Conservation (phyloP, 2,329 filamentous ascomycete species). For the Dactylellina haptotyla region DNA sequence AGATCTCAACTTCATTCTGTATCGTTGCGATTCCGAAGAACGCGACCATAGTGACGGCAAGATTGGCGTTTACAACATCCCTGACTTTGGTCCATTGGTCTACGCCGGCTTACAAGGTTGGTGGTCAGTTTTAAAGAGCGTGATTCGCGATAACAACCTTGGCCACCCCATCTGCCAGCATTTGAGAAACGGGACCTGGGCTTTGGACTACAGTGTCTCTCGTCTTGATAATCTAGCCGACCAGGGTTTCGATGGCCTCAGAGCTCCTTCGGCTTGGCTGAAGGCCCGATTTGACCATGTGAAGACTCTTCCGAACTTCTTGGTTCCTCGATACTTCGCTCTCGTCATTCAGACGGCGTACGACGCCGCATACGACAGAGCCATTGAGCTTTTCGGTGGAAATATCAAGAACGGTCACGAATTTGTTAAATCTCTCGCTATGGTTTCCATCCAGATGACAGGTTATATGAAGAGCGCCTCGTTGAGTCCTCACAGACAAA, state of each 20-base stretch:
- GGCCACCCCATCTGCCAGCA: constrained; percentile 94
- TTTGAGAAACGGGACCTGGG: constrained; percentile 89
- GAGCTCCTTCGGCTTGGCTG: constrained; percentile 78
- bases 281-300: constrained; percentile 86
- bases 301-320: constrained; percentile 83
- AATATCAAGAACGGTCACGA: constrained; percentile 83
- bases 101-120: constrained; percentile 98
- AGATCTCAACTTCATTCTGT: constrained; percentile 91
- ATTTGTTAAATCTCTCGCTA: constrained; percentile 86
- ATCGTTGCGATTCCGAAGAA: constrained; percentile 90
- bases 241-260: constrained; percentile 73
- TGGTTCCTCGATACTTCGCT: constrained; percentile 92
- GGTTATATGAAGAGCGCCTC: constrained; percentile 88
- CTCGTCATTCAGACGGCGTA: constrained; percentile 89
- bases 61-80: constrained; percentile 90
- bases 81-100: constrained; percentile 82
- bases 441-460: constrained; percentile 92
- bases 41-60: constrained; percentile 78
- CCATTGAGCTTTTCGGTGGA: constrained; percentile 79
- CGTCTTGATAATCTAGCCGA: constrained; percentile 75
- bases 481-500: constrained; percentile 83
- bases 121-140: constrained; percentile 89
- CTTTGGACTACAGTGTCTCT: constrained; percentile 84
- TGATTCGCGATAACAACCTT: constrained; percentile 88
- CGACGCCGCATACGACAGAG: constrained; percentile 80